Evolutionary conservation across 192 early-diverging fungal genomes (phyloP), one percentile per base, ranked within the genome.

Genomic region (Haplosporangium gracile): DNA sequence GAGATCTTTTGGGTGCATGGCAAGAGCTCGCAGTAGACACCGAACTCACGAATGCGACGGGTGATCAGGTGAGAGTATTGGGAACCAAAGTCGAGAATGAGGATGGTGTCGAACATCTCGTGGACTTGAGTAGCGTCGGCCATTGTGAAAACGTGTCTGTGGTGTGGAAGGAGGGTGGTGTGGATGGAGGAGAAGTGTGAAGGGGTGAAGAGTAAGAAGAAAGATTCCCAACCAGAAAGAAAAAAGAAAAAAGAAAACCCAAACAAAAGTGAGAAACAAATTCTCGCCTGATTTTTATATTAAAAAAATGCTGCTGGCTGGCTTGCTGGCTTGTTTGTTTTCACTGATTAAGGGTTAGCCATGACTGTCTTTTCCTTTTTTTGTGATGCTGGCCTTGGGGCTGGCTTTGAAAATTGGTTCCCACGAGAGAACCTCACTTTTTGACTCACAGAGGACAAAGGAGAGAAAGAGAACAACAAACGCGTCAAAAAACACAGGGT

Each of bases 1-100:
- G 94, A 89, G 76, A 99, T 94, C 94, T 97, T 97, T 86, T 96
- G 94, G 79, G 97, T 99, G 93, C 98, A 99, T 53, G 98, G 97
- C 65, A 97, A 91, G 77, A 99, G 93, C 92, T 99, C 98, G 92
- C 97, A 99, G 93, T 99, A 99, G 73, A 99, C 96, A 76, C 98
- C 98, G 83, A 96, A 93, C 88, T 99, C 97, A 85, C 98, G 94
- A 84, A 99, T 93, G 75, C 98, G 95, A 49, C 98, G 93, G 57
- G 98, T 96, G 90, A 99, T 98, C 84, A 99, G 93, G 87, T 99
- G 98, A 20, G 98, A 98, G 91, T 98, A 98, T 91, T 99, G 98
- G 43, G 97, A 98, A 81, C 98, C 98, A 94, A 99, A 99, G 92
- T 99, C 98, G 78, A 99, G 92, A 90, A 99, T 99, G 79, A 99